Base-by-base conservation (phyloP, 140 eudicot species). In the Ambrosia hybrid region DNA sequence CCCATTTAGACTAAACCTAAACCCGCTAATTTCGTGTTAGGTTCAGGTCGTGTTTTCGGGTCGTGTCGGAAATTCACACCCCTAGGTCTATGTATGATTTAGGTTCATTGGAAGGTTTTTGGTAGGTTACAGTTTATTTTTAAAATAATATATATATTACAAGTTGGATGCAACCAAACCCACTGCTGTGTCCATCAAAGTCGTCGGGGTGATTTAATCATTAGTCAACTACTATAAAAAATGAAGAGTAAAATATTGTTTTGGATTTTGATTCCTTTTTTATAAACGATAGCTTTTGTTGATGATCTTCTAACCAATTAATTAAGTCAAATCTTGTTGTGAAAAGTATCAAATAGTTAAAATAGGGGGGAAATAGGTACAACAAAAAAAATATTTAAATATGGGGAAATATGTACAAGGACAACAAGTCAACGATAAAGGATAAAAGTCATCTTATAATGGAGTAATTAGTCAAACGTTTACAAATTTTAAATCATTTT, bases 181-280 rank as follows among this genome's bases (percentile, higher is more conserved):
- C 74, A 75, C 56, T 63, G 14, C 9, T 55, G 51, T 66, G 38
- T 43, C 68, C 38, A 57, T 65, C 68, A 36, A 75, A 75, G 79
- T 57, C 74, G 68, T 75, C 61, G 68, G 21, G 16, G 15, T 67
- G 68, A 67, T 21, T 67, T 12, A 13, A 56, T 43, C 41, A 67
- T 57, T 67, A 76, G 80, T 76, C 69, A 75, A 67, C 80, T 36
- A 43, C 68, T 65, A 65, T 51, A 8, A 60, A 34, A 34, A 30
- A 53, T 21, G 4, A n/a, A 51, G 78, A 16, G 59, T 41, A 41
- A 41, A 38, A 55, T 74, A 64, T 73, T 15, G 53, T 73, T 63
- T 51, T 61, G 52, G 52, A 34, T 73, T 63, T 73, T 21, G n/a
- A 51, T 73, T 73, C 55, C 11, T 5, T 51, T 73, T 48, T 3